Evolutionary conservation across 352 stramenopile species (phyloP).

Genomic region (Pythium aquatile): DNA sequence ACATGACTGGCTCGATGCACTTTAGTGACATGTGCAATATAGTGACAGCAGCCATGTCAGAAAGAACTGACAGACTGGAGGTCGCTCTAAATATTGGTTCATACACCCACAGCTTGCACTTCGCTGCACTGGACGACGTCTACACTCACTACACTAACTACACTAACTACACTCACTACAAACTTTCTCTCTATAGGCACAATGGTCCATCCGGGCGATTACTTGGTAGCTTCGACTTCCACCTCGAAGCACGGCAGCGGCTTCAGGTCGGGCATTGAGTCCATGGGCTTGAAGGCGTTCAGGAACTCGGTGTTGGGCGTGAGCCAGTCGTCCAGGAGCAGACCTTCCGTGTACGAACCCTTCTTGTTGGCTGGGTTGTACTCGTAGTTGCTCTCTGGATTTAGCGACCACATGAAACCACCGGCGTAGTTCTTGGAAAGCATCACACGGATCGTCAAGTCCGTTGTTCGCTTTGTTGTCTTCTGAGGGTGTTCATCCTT

Average conservation of each 20-base stretch:
- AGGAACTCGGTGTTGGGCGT: slow-evolving; percentile 71
- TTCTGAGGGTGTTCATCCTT: slow-evolving; percentile 64
- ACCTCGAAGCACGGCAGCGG: slow-evolving; percentile 65
- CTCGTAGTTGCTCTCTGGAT: slow-evolving; percentile 73
- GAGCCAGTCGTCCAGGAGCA: slow-evolving; percentile 78
- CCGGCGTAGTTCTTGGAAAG: slow-evolving; percentile 61
- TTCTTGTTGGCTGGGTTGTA: slow-evolving; percentile 66
- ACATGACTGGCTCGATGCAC: neutral
- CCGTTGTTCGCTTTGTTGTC: slow-evolving; percentile 73
- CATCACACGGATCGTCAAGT: slow-evolving; percentile 68
- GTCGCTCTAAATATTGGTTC: slow-evolving; percentile 17
- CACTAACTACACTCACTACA: slow-evolving; percentile 1
- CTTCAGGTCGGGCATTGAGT: slow-evolving; percentile 57
- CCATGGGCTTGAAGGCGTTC: slow-evolving; percentile 61
- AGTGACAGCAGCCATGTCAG: neutral
- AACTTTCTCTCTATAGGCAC: slow-evolving; percentile 1
- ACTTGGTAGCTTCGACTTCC: slow-evolving; percentile 4
- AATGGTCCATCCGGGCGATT: neutral
- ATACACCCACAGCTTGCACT: neutral
- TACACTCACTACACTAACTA: neutral
- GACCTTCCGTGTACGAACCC: slow-evolving; percentile 64
- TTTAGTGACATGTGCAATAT: neutral
- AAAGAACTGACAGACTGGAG: too few species aligned
- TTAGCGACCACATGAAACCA: slow-evolving; percentile 84
- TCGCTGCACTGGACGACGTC: neutral